Percentiles rank a stretch among this genome's conserved stretches.
Conservation (phyloP, 139 green algal genomes). For the Coccomyxa sp. region DNA sequence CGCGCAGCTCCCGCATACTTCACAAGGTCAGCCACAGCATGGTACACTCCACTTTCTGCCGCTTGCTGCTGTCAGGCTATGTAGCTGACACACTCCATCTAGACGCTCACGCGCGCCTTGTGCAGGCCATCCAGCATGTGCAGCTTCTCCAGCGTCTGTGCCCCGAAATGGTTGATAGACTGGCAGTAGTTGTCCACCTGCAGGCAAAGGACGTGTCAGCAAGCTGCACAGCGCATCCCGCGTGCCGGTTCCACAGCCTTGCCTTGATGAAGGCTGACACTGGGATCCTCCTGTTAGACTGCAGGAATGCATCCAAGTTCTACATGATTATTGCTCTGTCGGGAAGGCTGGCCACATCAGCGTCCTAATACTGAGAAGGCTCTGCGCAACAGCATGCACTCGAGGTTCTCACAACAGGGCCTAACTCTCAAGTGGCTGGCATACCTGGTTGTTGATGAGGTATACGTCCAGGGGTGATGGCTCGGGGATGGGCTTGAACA, state of each 20-base stretch:
- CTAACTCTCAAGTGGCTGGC: not conserved
- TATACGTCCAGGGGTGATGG: slow-evolving; percentile 85
- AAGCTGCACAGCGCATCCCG: not conserved
- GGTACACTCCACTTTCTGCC: too few relatives aligned
- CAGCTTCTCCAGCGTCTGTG: slow-evolving; percentile 63
- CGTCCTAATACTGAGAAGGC: too few relatives aligned
- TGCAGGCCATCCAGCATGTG: slow-evolving; percentile 65
- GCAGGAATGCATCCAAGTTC: too few relatives aligned
- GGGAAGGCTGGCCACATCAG: too few relatives aligned
- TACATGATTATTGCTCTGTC: too few relatives aligned
- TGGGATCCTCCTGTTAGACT: too few relatives aligned
- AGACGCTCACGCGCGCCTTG: not conserved
- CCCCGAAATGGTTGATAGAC: slow-evolving; percentile 41
- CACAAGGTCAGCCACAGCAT: too few relatives aligned
- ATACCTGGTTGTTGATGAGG: slow-evolving; percentile 72
- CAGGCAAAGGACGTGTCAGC: slow-evolving; percentile 4
- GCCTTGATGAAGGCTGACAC: not conserved
- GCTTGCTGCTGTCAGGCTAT: too few relatives aligned
- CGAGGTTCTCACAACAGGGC: too few relatives aligned
- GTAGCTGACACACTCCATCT: not conserved
- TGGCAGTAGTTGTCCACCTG: slow-evolving; percentile 54
- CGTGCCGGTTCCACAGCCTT: not conserved
- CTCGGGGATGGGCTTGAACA: slow-evolving; percentile 87
- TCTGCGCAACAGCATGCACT: too few relatives aligned
- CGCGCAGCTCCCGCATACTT: too few relatives aligned